These are phyloP conservation scores for Vitis rupestris DNA, from an alignment of 164 flowering plant genomes.

Conservation along the genomic window DNA sequence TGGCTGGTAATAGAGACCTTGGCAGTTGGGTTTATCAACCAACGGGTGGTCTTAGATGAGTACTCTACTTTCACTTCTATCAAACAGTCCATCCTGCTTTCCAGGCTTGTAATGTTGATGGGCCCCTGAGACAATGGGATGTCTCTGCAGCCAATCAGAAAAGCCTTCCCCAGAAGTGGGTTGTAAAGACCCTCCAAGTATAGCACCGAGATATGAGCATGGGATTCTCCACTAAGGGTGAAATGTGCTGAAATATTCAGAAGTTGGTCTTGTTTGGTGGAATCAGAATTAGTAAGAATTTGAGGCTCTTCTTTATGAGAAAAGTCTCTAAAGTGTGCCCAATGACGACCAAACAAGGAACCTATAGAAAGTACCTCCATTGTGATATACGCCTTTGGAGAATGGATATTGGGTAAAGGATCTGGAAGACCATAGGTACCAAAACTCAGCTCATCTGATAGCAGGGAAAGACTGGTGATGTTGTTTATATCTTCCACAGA, in stretches of 20 bases:
- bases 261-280: not conserved
- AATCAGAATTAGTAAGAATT: too few species aligned
- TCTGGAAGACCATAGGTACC: not conserved
- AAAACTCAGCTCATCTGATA: constrained; percentile 3
- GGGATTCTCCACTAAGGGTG: not conserved
- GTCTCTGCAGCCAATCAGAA: constrained; percentile 11
- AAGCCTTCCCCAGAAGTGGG: not conserved
- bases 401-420: not conserved
- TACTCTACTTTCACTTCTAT: constrained; percentile 17
- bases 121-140: not conserved
- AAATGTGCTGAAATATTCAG: constrained; percentile 10
- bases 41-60: constrained; percentile 11
- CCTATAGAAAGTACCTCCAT: not conserved
- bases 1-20: constrained; percentile 17
- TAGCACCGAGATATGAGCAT: not conserved
- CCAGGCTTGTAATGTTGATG: not conserved
- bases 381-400: not conserved
- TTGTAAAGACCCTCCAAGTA: constrained; percentile 17
- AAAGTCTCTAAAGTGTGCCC: too few species aligned
- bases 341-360: not conserved
- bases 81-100: constrained; percentile 19
- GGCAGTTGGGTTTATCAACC: constrained; percentile 15
- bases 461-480: not conserved
- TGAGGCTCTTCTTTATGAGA: too few species aligned
- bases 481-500: not conserved